A percentile compares a stretch with the other conserved stretches of the same genome.
These are phyloP conservation scores for Termitomyces sp. DNA, from an alignment of 768 basidiomycete genomes.

Conservation along the genomic window DNA sequence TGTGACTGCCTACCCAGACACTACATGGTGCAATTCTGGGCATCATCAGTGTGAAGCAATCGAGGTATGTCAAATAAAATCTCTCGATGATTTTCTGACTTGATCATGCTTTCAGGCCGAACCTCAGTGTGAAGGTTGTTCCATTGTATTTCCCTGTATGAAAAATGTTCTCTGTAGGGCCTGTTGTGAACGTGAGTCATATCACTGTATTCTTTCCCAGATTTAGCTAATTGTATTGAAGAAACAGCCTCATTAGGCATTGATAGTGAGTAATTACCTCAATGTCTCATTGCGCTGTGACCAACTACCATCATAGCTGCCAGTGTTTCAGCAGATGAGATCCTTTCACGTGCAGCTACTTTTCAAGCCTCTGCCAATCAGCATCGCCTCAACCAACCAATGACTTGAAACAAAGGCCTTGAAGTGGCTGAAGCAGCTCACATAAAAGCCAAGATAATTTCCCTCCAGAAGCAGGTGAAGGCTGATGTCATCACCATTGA, in stretches of 20 bases:
- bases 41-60: no score
- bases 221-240: neutral
- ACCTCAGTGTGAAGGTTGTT: neutral
- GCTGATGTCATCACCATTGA: neutral
- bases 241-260: neutral
- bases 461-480: neutral
- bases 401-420: neutral
- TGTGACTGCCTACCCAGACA: no score
- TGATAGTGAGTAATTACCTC: neutral
- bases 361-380: neutral
- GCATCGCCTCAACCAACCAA: neutral
- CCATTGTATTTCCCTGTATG: neutral
- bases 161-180: neutral
- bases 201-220: neutral
- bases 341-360: neutral
- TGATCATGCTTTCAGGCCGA: neutral
- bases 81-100: neutral
- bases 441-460: neutral
- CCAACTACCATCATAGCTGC: neutral
- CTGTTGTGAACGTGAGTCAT: neutral
- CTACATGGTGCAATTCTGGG: no score
- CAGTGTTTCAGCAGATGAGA: neutral
- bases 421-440: neutral
- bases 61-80: neutral
- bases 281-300: neutral